Evolutionary conservation across 805 yeast genomes (phyloP).

Genomic region (Barnettozyma vustinii): DNA sequence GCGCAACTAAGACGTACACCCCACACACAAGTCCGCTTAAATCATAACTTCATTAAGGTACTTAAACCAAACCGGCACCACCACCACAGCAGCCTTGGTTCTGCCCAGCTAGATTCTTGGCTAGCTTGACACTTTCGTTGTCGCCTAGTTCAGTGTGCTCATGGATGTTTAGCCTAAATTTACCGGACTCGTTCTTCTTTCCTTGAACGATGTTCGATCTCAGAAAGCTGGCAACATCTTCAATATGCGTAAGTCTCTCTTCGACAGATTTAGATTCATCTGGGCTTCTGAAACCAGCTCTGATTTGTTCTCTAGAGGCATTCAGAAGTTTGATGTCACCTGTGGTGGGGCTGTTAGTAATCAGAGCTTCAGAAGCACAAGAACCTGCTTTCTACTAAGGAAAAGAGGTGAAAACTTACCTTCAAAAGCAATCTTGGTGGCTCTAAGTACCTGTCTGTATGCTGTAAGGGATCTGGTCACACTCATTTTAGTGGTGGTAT

Average conservation of each 20-base stretch:
- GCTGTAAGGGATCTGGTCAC: slow-evolving; percentile 39
- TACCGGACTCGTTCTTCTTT: slow-evolving; percentile 36
- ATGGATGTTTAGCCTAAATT: slow-evolving; percentile 64
- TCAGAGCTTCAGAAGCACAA: not conserved
- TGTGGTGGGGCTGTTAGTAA: slow-evolving; percentile 16
- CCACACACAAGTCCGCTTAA: not conserved
- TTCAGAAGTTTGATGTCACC: slow-evolving; percentile 37
- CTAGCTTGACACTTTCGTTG: slow-evolving; percentile 67
- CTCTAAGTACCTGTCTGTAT: slow-evolving; percentile 62
- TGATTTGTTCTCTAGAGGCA: slow-evolving; percentile 59
- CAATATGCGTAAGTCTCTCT: slow-evolving; percentile 49
- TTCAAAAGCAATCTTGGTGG: slow-evolving; percentile 56
- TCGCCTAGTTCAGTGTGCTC: slow-evolving; percentile 85
- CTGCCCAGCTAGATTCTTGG: slow-evolving; percentile 40
- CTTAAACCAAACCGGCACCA: slow-evolving; percentile 24
- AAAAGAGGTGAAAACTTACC: slow-evolving; percentile 19
- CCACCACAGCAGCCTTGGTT: slow-evolving; percentile 59
- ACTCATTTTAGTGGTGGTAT: not conserved
- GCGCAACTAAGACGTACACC: not conserved
- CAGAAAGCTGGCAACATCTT: slow-evolving; percentile 68
- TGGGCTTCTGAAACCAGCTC: slow-evolving; percentile 45
- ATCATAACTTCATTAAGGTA: not conserved
- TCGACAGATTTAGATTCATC: slow-evolving; percentile 43
- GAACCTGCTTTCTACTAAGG: not conserved
- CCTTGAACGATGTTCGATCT: slow-evolving; percentile 87